Percentiles rank a stretch among this genome's conserved stretches.
These are phyloP conservation scores for Cryomyces antarcticus DNA, from an alignment of 495 filamentous ascomycete species.

Conservation along the genomic window DNA sequence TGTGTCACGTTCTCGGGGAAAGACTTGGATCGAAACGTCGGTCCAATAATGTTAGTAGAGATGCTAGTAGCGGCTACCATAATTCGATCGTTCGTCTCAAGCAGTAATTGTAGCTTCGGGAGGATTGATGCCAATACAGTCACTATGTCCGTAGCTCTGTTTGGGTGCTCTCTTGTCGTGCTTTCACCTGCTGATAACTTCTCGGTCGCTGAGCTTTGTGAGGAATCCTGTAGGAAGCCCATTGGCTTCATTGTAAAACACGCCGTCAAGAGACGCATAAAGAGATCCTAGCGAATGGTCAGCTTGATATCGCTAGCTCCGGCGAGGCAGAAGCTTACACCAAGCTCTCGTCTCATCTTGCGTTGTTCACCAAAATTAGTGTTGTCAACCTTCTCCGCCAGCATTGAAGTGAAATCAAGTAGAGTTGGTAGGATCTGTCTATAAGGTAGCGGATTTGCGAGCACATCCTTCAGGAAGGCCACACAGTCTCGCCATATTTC, in stretches of 20 bases:
- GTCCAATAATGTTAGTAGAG: constrained; percentile 63
- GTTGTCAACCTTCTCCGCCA: constrained; percentile 89
- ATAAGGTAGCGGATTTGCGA: constrained; percentile 89
- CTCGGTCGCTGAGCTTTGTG: neutral
- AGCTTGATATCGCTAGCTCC: constrained; percentile 2
- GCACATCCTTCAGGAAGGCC: constrained; percentile 69
- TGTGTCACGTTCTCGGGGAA: constrained; percentile 75
- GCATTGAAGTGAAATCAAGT: constrained; percentile 68
- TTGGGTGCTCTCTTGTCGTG: neutral
- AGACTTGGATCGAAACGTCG: constrained; percentile 60
- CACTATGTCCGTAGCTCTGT: constrained; percentile 36
- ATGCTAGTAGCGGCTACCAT: constrained; percentile 56
- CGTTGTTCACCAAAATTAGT: constrained; percentile 94
- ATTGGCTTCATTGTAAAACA: constrained; percentile 70
- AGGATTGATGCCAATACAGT: constrained; percentile 59
- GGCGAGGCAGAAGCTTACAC: constrained; percentile 32
- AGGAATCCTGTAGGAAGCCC: constrained; percentile 11
- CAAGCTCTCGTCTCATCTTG: constrained; percentile 80
- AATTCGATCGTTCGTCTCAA: constrained; percentile 72
- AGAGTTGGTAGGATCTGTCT: constrained; percentile 73
- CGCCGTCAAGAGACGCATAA: constrained; percentile 68
- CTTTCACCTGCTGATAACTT: constrained; percentile 19
- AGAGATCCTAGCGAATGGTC: constrained; percentile 46
- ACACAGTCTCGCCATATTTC: constrained; percentile 96
- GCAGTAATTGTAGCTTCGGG: constrained; percentile 64